Base-by-base conservation (phyloP, 108 stramenopile species). In the Nitzschia inconspicua region DNA sequence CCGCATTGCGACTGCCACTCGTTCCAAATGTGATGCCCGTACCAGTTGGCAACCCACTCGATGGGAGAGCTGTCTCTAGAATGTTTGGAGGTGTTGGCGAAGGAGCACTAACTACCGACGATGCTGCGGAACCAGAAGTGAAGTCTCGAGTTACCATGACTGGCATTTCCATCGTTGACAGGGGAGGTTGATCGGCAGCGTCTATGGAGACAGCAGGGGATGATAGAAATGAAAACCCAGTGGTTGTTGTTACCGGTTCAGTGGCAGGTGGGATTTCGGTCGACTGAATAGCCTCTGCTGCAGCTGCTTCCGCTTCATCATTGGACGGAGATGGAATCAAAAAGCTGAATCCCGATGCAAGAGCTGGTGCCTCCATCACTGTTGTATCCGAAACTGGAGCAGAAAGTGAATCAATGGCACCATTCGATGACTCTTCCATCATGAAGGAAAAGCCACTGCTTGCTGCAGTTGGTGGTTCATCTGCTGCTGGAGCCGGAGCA, bases 381-480 rank as follows among this genome's bases (percentile, higher is more conserved):
- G 18, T 5, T 29, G 31, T 29, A 11, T 43, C 46, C 5, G 63
- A 32, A 9, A 64, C 30, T 39, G 63, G 29, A 10, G 48, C 62
- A 27, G 57, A 18, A 43, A 58, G 31, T 16, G 24, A 54, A 10
- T 36, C 64, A 28, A 63, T 39, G 8, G 65, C 29, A 32, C n/a
- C 40, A 31, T 27, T 35, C 10, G 63, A 13, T 44, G 59, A 39
- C 41, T 47, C 32, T 31, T 44, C 39, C 63, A 57, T 49, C 14
- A 78, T 40, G 47, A 77, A 82, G 19, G 72, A 76, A 76, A 82
- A 82, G 8, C 77, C 78, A 66, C 70, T 76, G 44, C 26, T 37
- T 10, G 68, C 26, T 0, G 51, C 5, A 19, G 48, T 30, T 19
- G 69, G 44, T 51, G 70, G 28, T 5, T 37, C 24, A n/a, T 41